phyloP scores from a whole-genome alignment of 2,329 filamentous ascomycete species.

The Allantophomopsis cytisporea region DNA sequence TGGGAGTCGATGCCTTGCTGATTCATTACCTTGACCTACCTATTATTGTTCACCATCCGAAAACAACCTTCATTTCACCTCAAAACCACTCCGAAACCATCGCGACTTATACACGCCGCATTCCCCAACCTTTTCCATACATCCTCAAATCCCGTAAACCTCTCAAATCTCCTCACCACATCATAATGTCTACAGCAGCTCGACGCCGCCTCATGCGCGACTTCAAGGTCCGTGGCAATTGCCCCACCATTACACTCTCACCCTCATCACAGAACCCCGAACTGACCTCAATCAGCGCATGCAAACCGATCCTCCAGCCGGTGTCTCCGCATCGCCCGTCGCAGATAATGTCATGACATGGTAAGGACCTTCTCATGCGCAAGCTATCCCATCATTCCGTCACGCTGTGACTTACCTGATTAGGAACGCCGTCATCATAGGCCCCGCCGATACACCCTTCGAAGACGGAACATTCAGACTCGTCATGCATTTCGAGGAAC shows the following conservation, averaged over 20 bases:
- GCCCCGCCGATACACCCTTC: conserved; percentile 90
- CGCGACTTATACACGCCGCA: no score
- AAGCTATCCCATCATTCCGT: conserved; percentile 5
- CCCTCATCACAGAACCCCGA: no score
- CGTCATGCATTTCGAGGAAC: conserved; percentile 98
- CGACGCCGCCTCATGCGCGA: conserved; percentile 96
- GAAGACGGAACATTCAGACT: conserved; percentile 96
- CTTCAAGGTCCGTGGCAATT: conserved; percentile 66
- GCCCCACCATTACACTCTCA: not conserved
- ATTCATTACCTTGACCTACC: no score
- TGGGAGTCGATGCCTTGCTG: no score
- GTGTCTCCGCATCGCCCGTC: conserved; percentile 90
- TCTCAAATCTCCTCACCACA: not conserved
- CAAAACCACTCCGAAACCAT: no score
- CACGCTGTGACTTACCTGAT: conserved; percentile 8
- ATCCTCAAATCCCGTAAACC: no score
- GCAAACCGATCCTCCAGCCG: conserved; percentile 96
- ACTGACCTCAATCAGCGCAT: conserved; percentile 53
- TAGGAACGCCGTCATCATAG: conserved; percentile 98
- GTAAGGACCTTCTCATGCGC: conserved; percentile 28
- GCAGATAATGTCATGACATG: conserved; percentile 97
- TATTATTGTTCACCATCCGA: no score
- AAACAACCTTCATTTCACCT: no score
- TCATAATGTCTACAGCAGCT: conserved; percentile 77
- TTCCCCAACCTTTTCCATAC: no score